Percentiles rank a stretch among this genome's conserved stretches.
Conservation (phyloP, 2,329 filamentous ascomycete species). For the Raffaelea albimanens region DNA sequence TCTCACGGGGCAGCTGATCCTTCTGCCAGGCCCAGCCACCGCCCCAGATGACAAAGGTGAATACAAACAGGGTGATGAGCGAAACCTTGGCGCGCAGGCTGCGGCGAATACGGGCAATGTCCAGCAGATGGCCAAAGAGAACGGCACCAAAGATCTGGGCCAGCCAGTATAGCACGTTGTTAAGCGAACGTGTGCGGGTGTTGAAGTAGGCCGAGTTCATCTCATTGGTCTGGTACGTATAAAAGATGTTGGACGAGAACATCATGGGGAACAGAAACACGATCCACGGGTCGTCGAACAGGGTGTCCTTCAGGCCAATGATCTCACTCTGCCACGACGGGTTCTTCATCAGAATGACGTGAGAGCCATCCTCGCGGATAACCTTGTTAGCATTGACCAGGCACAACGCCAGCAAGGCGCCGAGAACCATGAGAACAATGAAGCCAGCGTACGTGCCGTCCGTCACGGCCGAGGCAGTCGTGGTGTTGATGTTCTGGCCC, state of each 20-base stretch:
- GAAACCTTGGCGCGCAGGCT: slow-evolving; percentile 57
- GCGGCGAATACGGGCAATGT: slow-evolving; percentile 49
- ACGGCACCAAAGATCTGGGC: slow-evolving; percentile 70
- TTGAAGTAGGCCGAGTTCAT: slow-evolving; percentile 65
- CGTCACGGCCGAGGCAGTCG: slow-evolving; percentile 29
- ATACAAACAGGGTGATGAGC: slow-evolving; percentile 50
- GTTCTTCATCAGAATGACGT: slow-evolving; percentile 82
- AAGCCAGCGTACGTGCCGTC: slow-evolving; percentile 17
- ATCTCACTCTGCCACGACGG: slow-evolving; percentile 78
- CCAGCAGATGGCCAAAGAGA: slow-evolving; percentile 63
- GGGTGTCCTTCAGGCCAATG: slow-evolving; percentile 62
- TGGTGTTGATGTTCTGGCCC: slow-evolving; percentile 45
- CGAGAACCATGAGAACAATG: slow-evolving; percentile 17
- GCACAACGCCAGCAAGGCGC: slow-evolving; percentile 55
- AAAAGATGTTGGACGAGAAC: slow-evolving; percentile 71
- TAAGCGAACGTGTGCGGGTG: slow-evolving; percentile 63
- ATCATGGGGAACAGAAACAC: slow-evolving; percentile 74
- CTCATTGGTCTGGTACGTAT: slow-evolving; percentile 64
- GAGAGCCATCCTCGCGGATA: slow-evolving; percentile 66
- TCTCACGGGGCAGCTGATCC: slow-evolving; percentile 42
- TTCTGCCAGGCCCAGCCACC: slow-evolving; percentile 72
- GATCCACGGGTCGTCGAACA: slow-evolving; percentile 63
- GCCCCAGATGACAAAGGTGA: slow-evolving; percentile 76
- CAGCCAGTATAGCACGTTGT: slow-evolving; percentile 69
- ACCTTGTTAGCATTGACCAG: slow-evolving; percentile 65